A percentile compares a stretch with the other conserved stretches of the same genome.
phyloP scores from a whole-genome alignment of 805 yeast species.

The Candida krabiensis region DNA sequence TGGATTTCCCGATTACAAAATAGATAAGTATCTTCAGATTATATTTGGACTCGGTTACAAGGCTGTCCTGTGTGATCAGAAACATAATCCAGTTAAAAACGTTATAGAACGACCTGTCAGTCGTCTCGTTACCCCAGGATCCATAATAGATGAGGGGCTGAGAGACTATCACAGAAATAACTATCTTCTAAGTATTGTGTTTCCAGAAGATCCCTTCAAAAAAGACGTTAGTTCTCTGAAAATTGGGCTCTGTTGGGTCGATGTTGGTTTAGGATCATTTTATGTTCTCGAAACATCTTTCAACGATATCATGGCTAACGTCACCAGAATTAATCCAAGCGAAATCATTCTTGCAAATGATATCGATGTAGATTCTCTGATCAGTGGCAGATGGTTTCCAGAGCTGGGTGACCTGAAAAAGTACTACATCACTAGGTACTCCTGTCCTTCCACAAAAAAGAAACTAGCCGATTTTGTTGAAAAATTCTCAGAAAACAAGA shows the following conservation, averaged over 20 bases:
- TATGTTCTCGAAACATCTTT: slow-evolving; percentile 64
- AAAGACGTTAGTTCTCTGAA: slow-evolving; percentile 35
- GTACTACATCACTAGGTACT: slow-evolving; percentile 58
- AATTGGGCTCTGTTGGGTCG: slow-evolving; percentile 86
- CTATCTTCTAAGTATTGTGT: slow-evolving; percentile 62
- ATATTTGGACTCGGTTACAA: slow-evolving; percentile 68
- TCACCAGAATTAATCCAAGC: slow-evolving; percentile 76
- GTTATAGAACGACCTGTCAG: slow-evolving; percentile 66
- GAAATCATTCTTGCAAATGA: slow-evolving; percentile 66
- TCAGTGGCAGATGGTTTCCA: slow-evolving; percentile 53
- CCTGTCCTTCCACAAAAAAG: slow-evolving; percentile 40
- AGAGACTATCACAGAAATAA: slow-evolving; percentile 72
- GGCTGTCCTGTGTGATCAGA: slow-evolving; percentile 85
- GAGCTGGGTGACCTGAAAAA: slow-evolving; percentile 58
- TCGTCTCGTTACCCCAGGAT: slow-evolving; percentile 88
- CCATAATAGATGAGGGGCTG: slow-evolving; percentile 83
- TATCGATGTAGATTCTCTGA: slow-evolving; percentile 38
- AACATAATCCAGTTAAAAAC: slow-evolving; percentile 26
- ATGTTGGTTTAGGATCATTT: slow-evolving; percentile 79
- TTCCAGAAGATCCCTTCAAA: slow-evolving; percentile 50
- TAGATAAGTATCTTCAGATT: slow-evolving; percentile 70
- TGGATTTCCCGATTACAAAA: slow-evolving; percentile 78
- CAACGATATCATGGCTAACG: slow-evolving; percentile 62
- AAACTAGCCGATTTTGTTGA: slow-evolving; percentile 36
- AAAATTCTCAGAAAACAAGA: slow-evolving; percentile 39